Base-by-base conservation (phyloP, 106 monocot species). In the Posidonia australis region DNA sequence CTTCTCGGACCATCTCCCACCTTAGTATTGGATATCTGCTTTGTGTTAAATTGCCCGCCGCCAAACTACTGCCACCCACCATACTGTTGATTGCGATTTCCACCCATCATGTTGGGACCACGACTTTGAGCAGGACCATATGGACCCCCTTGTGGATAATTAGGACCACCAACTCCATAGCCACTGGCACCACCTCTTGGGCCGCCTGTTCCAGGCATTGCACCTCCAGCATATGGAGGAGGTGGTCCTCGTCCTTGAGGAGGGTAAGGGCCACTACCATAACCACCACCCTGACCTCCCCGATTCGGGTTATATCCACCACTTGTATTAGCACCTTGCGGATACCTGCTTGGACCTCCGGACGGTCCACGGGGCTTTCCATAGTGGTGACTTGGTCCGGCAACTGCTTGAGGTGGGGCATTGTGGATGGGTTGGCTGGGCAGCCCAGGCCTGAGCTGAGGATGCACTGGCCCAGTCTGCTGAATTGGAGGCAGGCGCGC, bases 401-500 rank as follows among this genome's bases (percentile, higher is more conserved):
- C 72, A 47, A 78, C 78, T 58, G 86, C 85, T 11, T 76, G 79
- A 21, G 84, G 77, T n/a, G 58, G 82, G 5, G 78, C 75, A 62
- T 61, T 74, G 48, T 86, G 83, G 24, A 83, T 77, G 25, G 82
- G 80, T 58, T 80, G 90, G 49, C 75, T 73, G 31, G 75, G 74
- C 13, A 73, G 72, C 9, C 87, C 93, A 17, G 89, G 89, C 47
- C 93, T 62, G 64, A 90, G 66, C 70, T 79, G 82, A 46, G 80
- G 78, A 45, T 93, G 88, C n/a, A 79, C 74, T 49, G 79, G 83
- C 25, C 86, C 86, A 13, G 77, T 25, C 63, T 90, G 87, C 70
- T 98, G 90, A 60, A 91, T 81, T 10, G 91, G 91, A 44, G 91
- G 84, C 17, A 87, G 55, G 2, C 87, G 82, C 43, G 80, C 62